phyloP scores from a whole-genome alignment of 2,329 filamentous ascomycete genomes.

The Polytolypa hystricis region DNA sequence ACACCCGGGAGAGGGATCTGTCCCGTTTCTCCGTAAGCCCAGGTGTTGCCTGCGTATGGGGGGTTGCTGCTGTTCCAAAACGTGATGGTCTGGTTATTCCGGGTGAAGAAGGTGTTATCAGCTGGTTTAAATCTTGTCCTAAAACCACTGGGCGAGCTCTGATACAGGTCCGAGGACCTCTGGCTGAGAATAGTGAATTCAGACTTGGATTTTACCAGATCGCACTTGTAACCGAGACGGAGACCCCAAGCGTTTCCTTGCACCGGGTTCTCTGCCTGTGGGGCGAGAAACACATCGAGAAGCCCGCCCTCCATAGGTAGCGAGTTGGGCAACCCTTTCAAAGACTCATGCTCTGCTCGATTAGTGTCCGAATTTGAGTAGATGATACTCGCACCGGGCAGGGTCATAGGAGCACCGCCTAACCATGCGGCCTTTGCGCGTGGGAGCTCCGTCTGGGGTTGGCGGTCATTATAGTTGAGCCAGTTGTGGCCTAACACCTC shows the following conservation, averaged over 20 bases:
- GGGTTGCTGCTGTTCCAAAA: conserved; percentile 1
- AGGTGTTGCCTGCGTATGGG: not conserved
- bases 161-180: not conserved
- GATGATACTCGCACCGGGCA: conserved; percentile 3
- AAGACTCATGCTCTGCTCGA: not conserved
- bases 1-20: not conserved
- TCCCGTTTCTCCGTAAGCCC: conserved; percentile 4
- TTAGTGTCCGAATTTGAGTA: conserved; percentile 2
- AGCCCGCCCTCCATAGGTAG: not conserved
- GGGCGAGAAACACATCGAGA: conserved; percentile 4
- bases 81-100: conserved; percentile 3
- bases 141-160: too few species aligned
- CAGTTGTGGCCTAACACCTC: not conserved
- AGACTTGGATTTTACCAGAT: conserved; percentile 6
- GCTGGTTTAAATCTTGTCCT: too few species aligned
- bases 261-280: conserved; percentile 6
- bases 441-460: too few species aligned
- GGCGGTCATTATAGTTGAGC: not conserved
- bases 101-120: conserved; percentile 4
- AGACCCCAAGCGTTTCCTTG: conserved; percentile 9
- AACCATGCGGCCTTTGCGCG: conserved; percentile 1
- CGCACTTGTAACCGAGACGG: conserved; percentile 8
- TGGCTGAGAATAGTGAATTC: conserved; percentile 9
- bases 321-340: not conserved
- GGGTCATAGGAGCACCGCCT: not conserved